Conservation (phyloP, 768 basidiomycete species). For the Hysterangium stoloniferum region DNA sequence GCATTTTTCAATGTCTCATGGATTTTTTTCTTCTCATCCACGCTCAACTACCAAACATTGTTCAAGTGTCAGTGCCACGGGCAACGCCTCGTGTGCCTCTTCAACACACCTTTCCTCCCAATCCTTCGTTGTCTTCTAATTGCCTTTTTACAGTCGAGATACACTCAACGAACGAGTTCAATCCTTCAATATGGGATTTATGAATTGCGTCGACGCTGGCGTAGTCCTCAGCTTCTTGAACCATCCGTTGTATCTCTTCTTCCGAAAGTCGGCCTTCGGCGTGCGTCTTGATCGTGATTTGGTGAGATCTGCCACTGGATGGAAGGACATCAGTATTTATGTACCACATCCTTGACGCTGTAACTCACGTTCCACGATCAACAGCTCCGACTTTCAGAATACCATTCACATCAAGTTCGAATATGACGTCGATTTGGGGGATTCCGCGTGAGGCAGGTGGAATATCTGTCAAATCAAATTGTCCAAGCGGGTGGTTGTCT, state of each 20-base stretch:
- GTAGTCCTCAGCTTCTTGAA: constrained; percentile 87
- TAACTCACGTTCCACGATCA: constrained; percentile 77
- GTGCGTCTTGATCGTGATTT: constrained; percentile 83
- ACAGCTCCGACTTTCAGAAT: constrained; percentile 40
- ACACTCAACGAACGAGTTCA: constrained; percentile 73
- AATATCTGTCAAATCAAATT: constrained; percentile 41
- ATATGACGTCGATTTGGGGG: constrained; percentile 45
- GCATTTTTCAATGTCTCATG: constrained; percentile 77
- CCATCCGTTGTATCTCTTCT: constrained; percentile 95
- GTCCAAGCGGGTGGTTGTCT: constrained; percentile 46
- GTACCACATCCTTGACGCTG: background rate
- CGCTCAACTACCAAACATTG: background rate
- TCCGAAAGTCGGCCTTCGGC: constrained; percentile 87
- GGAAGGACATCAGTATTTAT: background rate
- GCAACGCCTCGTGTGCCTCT: background rate
- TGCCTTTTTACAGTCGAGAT: constrained; percentile 85
- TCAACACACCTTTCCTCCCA: constrained; percentile 71
- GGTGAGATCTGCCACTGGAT: constrained; percentile 69
- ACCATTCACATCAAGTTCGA: constrained; percentile 43
- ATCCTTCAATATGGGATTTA: constrained; percentile 74
- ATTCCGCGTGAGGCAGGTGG: constrained; percentile 41
- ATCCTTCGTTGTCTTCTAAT: constrained; percentile 77
- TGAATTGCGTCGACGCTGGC: constrained; percentile 69
- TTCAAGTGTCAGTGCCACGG: background rate
- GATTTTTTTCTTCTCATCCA: constrained; percentile 76